Base-by-base conservation (phyloP, 106 monocot species). In the Iris macrosiphon region DNA sequence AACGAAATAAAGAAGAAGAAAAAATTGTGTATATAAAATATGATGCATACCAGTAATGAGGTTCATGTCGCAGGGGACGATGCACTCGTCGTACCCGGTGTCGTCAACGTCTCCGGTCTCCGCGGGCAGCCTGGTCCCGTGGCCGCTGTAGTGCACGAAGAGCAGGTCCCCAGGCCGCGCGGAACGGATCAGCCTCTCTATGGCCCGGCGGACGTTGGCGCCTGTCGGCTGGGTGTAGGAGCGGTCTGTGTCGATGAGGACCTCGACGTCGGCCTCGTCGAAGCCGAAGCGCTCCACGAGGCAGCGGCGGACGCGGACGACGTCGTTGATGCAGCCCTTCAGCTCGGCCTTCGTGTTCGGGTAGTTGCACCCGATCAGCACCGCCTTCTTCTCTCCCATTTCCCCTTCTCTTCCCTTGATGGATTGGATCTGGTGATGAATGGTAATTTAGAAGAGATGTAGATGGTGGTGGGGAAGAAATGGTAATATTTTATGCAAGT, bases 111-210 rank as follows among this genome's bases (percentile, higher is more conserved):
- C 89, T 13, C 95, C 95, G 21, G 85, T 89, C 79, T 89, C 95
- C n/a, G 95, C 82, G 10, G 95, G 95, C 18, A 96, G 69, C 12
- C 95, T 72, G 5, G 89, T 89, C 23, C 95, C 95, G 17, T 96
- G 95, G 14, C 95, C 95, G 53, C 95, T 96, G 77, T 89, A 96
- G 57, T 85, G 95, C 39, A 96, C 45, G 72, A 96, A 89, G 42
- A 96, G 79, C 52, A 34, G 58, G 62, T 96, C 95, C n/a, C 85
- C 85, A 18, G 81, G 63, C 48, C 64, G 13, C 2, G 89, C 82
- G n/a, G 73, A 72, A 42, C 46, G 53, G 39, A 89, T 48, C 51
- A 89, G 82, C 18, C 60, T 25, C 23, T 59, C 7, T 59, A 96
- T 66, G 54, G 89, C 85, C 20, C 69, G 64, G 56, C 89, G 84